Percentiles rank a stretch among this genome's conserved stretches.
Evolutionary conservation across 345 rosid genomes (phyloP).

Genomic region (Ailanthus altissimus): DNA sequence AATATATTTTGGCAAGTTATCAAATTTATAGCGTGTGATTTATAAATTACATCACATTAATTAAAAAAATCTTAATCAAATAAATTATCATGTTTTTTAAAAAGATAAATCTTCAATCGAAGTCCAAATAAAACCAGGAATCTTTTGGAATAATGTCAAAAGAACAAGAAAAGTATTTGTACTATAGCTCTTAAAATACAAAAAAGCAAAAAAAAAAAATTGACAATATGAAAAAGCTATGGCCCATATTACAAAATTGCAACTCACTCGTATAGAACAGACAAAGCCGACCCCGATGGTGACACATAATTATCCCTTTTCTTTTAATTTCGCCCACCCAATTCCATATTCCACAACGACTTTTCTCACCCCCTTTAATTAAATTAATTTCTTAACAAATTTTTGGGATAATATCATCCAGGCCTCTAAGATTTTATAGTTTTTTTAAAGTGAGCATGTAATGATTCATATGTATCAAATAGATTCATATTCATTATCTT

Average conservation of each 20-base stretch:
- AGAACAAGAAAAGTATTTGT: neutral
- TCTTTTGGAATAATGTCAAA: neutral
- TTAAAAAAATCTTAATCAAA: neutral
- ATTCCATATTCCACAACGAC: slow-evolving; percentile 3
- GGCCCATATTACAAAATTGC: slow-evolving; percentile 18
- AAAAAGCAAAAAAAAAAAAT: neutral
- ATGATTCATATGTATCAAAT: neutral
- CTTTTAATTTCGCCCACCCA: neutral
- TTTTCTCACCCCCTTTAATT: slow-evolving; percentile 7
- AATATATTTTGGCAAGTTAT: too few species aligned
- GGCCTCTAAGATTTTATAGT: too few species aligned
- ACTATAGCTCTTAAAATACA: neutral
- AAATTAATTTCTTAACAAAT: too few species aligned
- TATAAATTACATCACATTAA: too few species aligned
- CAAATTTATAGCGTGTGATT: too few species aligned
- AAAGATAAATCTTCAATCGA: neutral
- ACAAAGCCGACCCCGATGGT: slow-evolving; percentile 15
- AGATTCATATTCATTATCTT: too few species aligned
- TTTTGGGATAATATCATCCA: too few species aligned
- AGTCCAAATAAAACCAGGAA: neutral
- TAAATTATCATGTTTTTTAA: neutral
- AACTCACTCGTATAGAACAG: slow-evolving; percentile 9
- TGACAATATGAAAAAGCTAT: neutral
- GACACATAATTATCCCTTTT: slow-evolving; percentile 8
- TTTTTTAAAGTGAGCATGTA: too few species aligned